Evolutionary conservation across 2,329 filamentous ascomycete species (phyloP).

Genomic region (Colletotrichum lentis): DNA sequence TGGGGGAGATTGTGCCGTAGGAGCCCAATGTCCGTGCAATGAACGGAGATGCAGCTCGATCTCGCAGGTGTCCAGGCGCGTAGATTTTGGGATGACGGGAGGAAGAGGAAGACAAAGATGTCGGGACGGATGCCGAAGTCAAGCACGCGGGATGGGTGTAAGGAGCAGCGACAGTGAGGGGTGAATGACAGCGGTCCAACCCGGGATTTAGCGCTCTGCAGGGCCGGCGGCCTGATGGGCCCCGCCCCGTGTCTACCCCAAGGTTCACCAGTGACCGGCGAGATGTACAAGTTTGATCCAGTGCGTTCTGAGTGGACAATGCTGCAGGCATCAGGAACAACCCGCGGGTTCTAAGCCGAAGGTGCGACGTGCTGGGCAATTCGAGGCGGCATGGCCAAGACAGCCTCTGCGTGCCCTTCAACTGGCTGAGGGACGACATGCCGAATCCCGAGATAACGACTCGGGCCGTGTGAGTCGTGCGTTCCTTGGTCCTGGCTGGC

Average conservation of each 20-base stretch:
- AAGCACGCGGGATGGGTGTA: constrained; percentile 23
- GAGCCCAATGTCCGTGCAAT: constrained; percentile 30
- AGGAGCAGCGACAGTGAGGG: constrained; percentile 33
- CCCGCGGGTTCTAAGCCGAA: constrained; percentile 10
- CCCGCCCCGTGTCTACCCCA: constrained; percentile 26
- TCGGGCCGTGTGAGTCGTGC: constrained; percentile 30
- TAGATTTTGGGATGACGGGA: constrained; percentile 16
- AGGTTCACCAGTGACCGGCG: constrained; percentile 15
- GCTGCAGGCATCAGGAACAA: neutral
- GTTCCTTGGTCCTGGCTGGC: constrained; percentile 13
- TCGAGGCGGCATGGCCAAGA: constrained; percentile 13
- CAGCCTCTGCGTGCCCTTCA: constrained; percentile 20
- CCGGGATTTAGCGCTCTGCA: constrained; percentile 33
- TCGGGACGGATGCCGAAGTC: constrained; percentile 23
- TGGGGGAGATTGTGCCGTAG: constrained; percentile 8
- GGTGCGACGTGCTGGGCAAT: constrained; percentile 3
- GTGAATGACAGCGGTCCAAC: constrained; percentile 21
- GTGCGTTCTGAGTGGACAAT: neutral
- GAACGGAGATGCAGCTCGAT: constrained; percentile 21
- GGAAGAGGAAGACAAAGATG: constrained; percentile 5
- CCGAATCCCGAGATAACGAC: constrained; percentile 26
- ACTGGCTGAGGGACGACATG: constrained; percentile 16
- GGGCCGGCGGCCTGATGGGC: constrained; percentile 30
- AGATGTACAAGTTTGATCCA: constrained; percentile 8
- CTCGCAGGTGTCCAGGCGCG: constrained; percentile 23